phyloP scores from a whole-genome alignment of 371 early-diverging fungal genomes.

The Mucor circinelloides region DNA sequence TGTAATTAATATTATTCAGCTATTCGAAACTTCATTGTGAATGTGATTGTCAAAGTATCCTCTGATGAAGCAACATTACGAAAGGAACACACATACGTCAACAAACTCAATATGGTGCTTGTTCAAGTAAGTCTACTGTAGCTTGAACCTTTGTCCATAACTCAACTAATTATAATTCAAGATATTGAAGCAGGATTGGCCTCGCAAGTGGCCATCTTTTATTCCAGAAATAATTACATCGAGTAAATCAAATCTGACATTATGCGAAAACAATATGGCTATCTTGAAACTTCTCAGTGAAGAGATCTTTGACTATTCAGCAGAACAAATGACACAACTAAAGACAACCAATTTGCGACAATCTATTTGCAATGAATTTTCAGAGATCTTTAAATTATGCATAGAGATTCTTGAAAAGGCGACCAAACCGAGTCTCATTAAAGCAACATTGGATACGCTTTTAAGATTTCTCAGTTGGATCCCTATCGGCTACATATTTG shows the following conservation, averaged over 20 bases:
- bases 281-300: conserved; percentile 98
- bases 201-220: conserved; percentile 99
- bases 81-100: conserved; percentile 75
- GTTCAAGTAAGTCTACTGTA: conserved; percentile 74
- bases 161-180: conserved; percentile 21
- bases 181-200: conserved; percentile 99
- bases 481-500: conserved; percentile 96
- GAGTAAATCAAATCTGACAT: conserved; percentile 85
- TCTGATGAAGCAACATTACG: conserved; percentile 76
- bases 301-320: conserved; percentile 98
- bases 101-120: conserved; percentile 92
- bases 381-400: conserved; percentile 95
- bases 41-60: conserved; percentile 84
- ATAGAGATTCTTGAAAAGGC: conserved; percentile 94
- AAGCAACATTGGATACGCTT: conserved; percentile 92
- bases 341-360: conserved; percentile 87
- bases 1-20: conserved; percentile 49
- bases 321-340: conserved; percentile 96
- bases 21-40: conserved; percentile 93
- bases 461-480: conserved; percentile 96
- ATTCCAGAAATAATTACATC: conserved; percentile 98
- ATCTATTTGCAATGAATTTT: conserved; percentile 96
- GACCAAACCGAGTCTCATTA: conserved; percentile 83
- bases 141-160: background rate
- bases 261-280: conserved; percentile 99